Evolutionary conservation across 208 protist genomes (phyloP), one percentile per base, ranked within the genome.

Genomic region (Wallacemonas rigidus): DNA sequence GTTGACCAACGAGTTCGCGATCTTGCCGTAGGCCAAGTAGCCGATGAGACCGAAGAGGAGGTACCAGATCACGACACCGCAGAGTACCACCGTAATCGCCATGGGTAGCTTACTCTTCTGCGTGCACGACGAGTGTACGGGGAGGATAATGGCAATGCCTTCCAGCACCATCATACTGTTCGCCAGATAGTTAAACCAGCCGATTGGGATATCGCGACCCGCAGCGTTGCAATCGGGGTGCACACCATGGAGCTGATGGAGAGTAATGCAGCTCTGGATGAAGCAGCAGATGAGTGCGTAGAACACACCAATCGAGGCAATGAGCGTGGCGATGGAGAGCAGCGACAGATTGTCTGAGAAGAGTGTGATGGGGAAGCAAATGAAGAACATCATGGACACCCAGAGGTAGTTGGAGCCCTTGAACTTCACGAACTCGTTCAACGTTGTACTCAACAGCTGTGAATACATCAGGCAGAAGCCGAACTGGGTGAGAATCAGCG

Each of bases 401-500:
- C 79, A 82, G 43, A 94, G 53, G 63, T 87, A 89, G 48, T 77
- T 35, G 17, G 72, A 41, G 41, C 80, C 61, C 3, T 69, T 76
- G 56, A 82, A 81, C 43, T 26, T 40, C 41, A 75, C 72, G 17
- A 94, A 64, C 14, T 81, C 72, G 26, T 67, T 64, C 81, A 96
- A 82, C 8, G 89, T 88, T 1, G 79, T 79, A 43, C 57, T 79
- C 26, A 86, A 71, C 50, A 90, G 83, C 77, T 93, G 87, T 38
- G 80, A 85, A 77, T 91, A 96, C 77, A 93, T 89, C 53, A 93
- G 79, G 72, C 91, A 96, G 73, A 94, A 94, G 45, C 89, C 91
- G 41, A 93, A 92, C 75, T 96, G 91, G 58, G 91, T 92, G 53
- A 96, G 75, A 48, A 81, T 75, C 65, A 95, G 77, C 54, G 88